Evolutionary conservation across 2,329 filamentous ascomycete species (phyloP).

Genomic region (Pseudopithomyces maydicus): DNA sequence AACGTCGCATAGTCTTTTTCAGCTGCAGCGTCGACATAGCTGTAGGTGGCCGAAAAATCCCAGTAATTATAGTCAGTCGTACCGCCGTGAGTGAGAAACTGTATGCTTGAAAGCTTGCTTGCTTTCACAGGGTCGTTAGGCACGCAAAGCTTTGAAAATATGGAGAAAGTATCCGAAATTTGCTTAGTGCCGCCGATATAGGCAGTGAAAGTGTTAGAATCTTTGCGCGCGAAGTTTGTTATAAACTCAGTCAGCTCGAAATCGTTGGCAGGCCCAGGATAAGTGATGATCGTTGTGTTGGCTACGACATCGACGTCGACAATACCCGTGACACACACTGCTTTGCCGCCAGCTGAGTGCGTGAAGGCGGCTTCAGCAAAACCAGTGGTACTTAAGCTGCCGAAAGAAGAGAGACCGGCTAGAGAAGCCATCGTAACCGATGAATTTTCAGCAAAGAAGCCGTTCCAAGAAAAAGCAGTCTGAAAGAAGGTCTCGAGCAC

Average conservation of each 20-base stretch:
- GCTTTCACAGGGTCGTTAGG: conserved; percentile 9
- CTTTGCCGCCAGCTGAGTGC: conserved; percentile 1
- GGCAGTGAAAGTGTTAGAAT: neutral
- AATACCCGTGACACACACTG: conserved; percentile 4
- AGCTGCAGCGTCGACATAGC: conserved; percentile 49
- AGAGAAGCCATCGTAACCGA: conserved; percentile 1
- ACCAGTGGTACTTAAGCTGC: neutral
- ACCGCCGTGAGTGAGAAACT: conserved; percentile 49
- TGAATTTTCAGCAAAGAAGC: conserved; percentile 1
- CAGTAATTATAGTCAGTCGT: conserved; percentile 47
- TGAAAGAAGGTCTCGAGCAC: conserved; percentile 4
- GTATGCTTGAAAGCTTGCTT: conserved; percentile 29
- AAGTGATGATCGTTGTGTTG: neutral
- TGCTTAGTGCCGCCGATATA: neutral
- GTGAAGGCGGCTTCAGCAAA: neutral
- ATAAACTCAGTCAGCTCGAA: conserved; percentile 6
- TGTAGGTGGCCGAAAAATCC: conserved; percentile 47
- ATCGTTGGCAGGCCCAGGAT: conserved; percentile 1
- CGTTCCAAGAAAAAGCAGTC: neutral
- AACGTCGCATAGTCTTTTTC: conserved; percentile 47
- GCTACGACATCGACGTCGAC: conserved; percentile 42
- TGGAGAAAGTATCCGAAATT: conserved; percentile 2
- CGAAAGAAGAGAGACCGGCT: neutral
- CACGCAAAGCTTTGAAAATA: conserved; percentile 21
- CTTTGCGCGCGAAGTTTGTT: neutral